Percentiles rank a stretch among this genome's conserved stretches.
These are phyloP conservation scores for Debaryomyces subglobosus DNA, from an alignment of 1,139 yeast species.

Conservation along the genomic window DNA sequence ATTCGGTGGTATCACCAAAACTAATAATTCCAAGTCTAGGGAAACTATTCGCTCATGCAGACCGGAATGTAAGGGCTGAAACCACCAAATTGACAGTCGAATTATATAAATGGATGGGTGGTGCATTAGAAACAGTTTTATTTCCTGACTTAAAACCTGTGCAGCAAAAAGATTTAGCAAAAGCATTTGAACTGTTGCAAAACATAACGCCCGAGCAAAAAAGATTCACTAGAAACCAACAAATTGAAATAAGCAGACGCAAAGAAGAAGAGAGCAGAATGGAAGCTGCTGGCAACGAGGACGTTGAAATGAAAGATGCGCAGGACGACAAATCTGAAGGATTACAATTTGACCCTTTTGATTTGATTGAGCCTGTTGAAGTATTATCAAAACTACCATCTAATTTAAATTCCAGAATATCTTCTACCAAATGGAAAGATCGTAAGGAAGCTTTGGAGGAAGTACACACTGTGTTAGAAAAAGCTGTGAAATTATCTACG, in stretches of 20 bases:
- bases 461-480: slow-evolving; percentile 53
- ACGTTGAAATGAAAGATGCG: slow-evolving; percentile 47
- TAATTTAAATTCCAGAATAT: slow-evolving; percentile 56
- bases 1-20: slow-evolving; percentile 57
- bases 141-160: slow-evolving; percentile 83
- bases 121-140: slow-evolving; percentile 58
- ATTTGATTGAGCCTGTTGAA: slow-evolving; percentile 51
- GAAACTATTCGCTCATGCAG: slow-evolving; percentile 83
- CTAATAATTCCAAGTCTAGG: slow-evolving; percentile 62
- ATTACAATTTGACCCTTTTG: slow-evolving; percentile 47
- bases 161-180: slow-evolving; percentile 83
- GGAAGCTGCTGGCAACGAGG: slow-evolving; percentile 27
- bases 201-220: slow-evolving; percentile 54
- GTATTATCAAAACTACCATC: slow-evolving; percentile 68
- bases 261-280: slow-evolving; percentile 20
- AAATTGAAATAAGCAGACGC: slow-evolving; percentile 22
- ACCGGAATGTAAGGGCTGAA: slow-evolving; percentile 81
- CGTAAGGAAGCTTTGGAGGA: slow-evolving; percentile 85
- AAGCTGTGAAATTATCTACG: slow-evolving; percentile 44
- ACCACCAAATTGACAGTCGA: slow-evolving; percentile 72
- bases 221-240: slow-evolving; percentile 59
- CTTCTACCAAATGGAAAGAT: slow-evolving; percentile 85
- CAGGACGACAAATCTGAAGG: slow-evolving; percentile 18
- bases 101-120: slow-evolving; percentile 77
- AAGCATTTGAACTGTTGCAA: slow-evolving; percentile 63